These are phyloP conservation scores for Suhomyces xylopsoci DNA, from an alignment of 805 yeast genomes.

Conservation along the genomic window DNA sequence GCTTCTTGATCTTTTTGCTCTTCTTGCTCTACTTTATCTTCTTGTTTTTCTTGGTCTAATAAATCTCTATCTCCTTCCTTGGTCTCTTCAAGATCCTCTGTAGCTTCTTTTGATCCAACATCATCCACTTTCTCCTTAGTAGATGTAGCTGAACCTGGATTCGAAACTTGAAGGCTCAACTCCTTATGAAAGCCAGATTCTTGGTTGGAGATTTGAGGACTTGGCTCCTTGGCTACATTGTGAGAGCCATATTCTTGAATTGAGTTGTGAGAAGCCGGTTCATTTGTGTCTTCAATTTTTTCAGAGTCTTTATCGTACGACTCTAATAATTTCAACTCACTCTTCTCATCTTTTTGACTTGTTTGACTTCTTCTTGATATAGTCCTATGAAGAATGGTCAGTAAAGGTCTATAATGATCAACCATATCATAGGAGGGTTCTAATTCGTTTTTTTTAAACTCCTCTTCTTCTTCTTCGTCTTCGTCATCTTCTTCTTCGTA, in stretches of 20 bases:
- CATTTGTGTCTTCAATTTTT: neutral
- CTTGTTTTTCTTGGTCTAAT: no score
- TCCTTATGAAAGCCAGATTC: neutral
- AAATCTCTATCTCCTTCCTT: no score
- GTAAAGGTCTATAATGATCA: neutral
- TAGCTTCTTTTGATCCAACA: neutral
- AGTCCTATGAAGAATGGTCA: neutral
- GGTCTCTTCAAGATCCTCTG: neutral
- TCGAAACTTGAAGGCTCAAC: neutral
- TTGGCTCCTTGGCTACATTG: neutral
- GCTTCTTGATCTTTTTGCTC: neutral
- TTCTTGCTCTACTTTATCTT: no score
- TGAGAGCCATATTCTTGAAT: neutral
- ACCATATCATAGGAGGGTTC: neutral
- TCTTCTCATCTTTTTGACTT: neutral
- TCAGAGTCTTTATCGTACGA: neutral
- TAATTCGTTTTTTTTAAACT: neutral
- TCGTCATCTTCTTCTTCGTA: constrained; percentile 10
- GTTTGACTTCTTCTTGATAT: neutral
- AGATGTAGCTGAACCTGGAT: neutral
- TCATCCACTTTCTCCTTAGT: neutral
- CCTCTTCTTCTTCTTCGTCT: constrained; percentile 9
- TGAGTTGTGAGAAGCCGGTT: neutral
- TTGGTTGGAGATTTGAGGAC: neutral
- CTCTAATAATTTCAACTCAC: neutral